These are phyloP conservation scores for Aethionema arabicum DNA, from an alignment of 345 rosid genomes.

Conservation along the genomic window DNA sequence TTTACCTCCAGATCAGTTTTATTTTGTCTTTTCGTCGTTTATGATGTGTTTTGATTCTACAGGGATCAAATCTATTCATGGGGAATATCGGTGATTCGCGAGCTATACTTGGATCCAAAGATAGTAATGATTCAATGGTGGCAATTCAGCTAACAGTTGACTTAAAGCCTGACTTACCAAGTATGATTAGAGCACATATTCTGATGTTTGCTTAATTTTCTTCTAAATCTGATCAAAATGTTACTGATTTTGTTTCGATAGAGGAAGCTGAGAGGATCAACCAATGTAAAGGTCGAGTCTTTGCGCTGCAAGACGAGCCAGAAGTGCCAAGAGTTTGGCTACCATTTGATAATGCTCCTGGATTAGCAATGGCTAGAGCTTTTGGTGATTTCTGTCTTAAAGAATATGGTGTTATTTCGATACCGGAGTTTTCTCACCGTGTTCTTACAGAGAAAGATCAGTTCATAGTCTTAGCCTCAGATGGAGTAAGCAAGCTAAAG, in stretches of 20 bases:
- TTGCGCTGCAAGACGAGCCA: conserved; percentile 98
- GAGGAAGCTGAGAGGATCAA: conserved; percentile 98
- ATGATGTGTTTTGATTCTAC: conserved; percentile 35
- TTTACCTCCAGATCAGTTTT: not conserved
- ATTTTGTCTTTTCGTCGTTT: conserved; percentile 2
- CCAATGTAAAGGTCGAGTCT: conserved; percentile 94
- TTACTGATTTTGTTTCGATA: conserved; percentile 32
- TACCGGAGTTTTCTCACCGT: conserved; percentile 91
- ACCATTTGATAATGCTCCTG: conserved; percentile 99
- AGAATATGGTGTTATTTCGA: conserved; percentile 95
- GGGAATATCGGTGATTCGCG: conserved; percentile 98
- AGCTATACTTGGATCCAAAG: conserved; percentile 91
- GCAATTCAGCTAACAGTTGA: conserved; percentile 95
- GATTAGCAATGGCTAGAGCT: conserved; percentile 99
- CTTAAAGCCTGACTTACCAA: conserved; percentile 97
- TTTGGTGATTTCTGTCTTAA: conserved; percentile 98
- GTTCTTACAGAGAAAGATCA: conserved; percentile 82
- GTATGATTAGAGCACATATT: conserved; percentile 44
- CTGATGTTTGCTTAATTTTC: not conserved
- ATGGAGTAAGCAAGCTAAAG: conserved; percentile 64
- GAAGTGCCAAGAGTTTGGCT: conserved; percentile 98
- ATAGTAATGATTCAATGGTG: conserved; percentile 66
- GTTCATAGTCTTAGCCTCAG: conserved; percentile 95
- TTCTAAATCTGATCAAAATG: conserved; percentile 11
- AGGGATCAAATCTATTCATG: conserved; percentile 93